Evolutionary conservation across 2,329 filamentous ascomycete genomes (phyloP), one percentile per base, ranked within the genome.

Genomic region (Herpomyces periplanetae): DNA sequence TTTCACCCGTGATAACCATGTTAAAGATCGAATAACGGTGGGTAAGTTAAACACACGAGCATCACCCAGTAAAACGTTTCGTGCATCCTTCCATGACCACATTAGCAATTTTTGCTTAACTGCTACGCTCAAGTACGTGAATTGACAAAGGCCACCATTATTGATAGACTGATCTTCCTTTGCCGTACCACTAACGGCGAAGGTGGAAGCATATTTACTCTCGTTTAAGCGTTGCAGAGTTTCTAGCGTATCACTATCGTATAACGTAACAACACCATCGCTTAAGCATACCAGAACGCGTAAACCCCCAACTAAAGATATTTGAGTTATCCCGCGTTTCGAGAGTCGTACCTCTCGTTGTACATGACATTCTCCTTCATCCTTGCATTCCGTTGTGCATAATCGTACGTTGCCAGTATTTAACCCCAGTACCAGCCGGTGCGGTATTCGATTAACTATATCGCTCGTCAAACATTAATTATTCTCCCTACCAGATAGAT

Each of bases 81-180:
- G 80, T 44, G 71, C 80, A 35, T 87, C 73, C 30, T 80, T 64
- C 80, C 84, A 96, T 31, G 61, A 66, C 73, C 80, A 96, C 21
- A 88, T 41, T 24, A 91, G 37, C 20, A 96, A 47, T 30, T 66
- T 65, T 31, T 80, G 50, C 47, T 91, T 91, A 13, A 88, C 68
- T 3, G 71, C 71, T 5, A 96, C 75, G 4, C 71, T 80, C 19
- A 96, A 44, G 14, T 71, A 51, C 21, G 69, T 85, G n/a, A n/a
- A n/a, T n/a, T n/a, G n/a, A n/a, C n/a, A n/a, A n/a, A n/a, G n/a
- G n/a, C n/a, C n/a, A n/a, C n/a, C n/a, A n/a, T n/a, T n/a, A 27
- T 91, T 73, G 21, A 96, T 84, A 28, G 75, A 68, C 1, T 71
- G 73, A 36, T 96, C 80, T 35, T 80, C 75, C 28, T 85, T 63